These are phyloP conservation scores for Pythium guiyangense DNA, from an alignment of 352 stramenopile species.

Conservation along the genomic window DNA sequence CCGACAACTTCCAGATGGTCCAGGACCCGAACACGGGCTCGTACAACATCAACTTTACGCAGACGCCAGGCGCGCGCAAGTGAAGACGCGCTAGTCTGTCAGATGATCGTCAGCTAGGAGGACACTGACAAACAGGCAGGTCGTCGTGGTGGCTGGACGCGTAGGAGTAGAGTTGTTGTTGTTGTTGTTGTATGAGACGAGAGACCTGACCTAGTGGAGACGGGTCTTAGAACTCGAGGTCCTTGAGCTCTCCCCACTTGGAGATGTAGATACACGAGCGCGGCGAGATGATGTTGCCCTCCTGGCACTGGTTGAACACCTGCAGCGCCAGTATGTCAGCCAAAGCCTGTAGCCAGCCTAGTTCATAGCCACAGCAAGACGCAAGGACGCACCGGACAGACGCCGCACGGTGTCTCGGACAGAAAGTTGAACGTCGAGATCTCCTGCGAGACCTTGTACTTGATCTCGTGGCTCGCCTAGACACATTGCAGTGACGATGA, in stretches of 20 bases:
- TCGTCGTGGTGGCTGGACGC: not conserved
- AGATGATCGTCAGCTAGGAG: not conserved
- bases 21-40: slow-evolving; percentile 96
- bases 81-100: not conserved
- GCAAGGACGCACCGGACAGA: slow-evolving; percentile 70
- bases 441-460: slow-evolving; percentile 87
- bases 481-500: slow-evolving; percentile 1
- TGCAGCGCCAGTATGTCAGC: slow-evolving; percentile 9
- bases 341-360: too few species aligned
- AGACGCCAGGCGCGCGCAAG: slow-evolving; percentile 34
- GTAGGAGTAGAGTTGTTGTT: not conserved
- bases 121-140: not conserved
- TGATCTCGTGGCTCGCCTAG: slow-evolving; percentile 67
- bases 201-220: not conserved
- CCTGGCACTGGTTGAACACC: slow-evolving; percentile 89
- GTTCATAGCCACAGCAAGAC: too few species aligned
- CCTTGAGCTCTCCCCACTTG: slow-evolving; percentile 89
- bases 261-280: slow-evolving; percentile 89
- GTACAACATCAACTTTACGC: slow-evolving; percentile 96
- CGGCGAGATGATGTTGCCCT: slow-evolving; percentile 89
- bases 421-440: slow-evolving; percentile 87
- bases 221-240: slow-evolving; percentile 66
- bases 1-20: slow-evolving; percentile 99
- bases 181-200: not conserved
- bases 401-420: slow-evolving; percentile 85